Conservation (phyloP, 352 stramenopile genomes). For the Pythium phragmitis region DNA sequence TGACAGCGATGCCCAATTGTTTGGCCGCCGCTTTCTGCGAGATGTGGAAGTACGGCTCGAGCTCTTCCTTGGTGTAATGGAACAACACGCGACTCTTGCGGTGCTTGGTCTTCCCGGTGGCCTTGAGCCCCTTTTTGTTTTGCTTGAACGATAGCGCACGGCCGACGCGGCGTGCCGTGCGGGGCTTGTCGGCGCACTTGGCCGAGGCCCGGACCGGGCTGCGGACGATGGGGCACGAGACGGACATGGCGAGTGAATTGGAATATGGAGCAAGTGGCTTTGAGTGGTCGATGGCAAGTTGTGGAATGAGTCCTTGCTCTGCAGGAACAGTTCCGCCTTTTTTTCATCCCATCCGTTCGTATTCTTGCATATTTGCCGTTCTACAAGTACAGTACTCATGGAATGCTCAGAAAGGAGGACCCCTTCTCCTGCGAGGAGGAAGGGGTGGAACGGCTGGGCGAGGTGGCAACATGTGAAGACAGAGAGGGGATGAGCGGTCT, state of each 20-base stretch:
- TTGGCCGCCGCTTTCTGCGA: slow-evolving; percentile 47
- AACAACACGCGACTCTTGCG: slow-evolving; percentile 49
- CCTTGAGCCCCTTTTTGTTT: slow-evolving; percentile 10
- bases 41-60: slow-evolving; percentile 49
- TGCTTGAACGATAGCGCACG: slow-evolving; percentile 25
- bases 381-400: no score
- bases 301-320: slow-evolving; percentile 33
- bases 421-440: background rate
- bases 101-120: slow-evolving; percentile 20
- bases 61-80: slow-evolving; percentile 38
- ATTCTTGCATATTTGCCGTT: background rate
- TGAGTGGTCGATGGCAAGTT: slow-evolving; percentile 29
- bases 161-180: slow-evolving; percentile 16
- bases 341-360: background rate
- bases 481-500: slow-evolving; percentile 5
- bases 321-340: background rate
- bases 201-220: slow-evolving; percentile 14
- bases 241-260: slow-evolving; percentile 14
- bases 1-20: slow-evolving; percentile 40
- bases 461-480: slow-evolving; percentile 6
- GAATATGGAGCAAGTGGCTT: background rate
- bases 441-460: background rate
- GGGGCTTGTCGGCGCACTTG: slow-evolving; percentile 21
- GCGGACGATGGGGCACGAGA: slow-evolving; percentile 3
- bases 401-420: no score